Conservation (phyloP, 2,329 filamentous ascomycete species). For the Trichophyton equinum region DNA sequence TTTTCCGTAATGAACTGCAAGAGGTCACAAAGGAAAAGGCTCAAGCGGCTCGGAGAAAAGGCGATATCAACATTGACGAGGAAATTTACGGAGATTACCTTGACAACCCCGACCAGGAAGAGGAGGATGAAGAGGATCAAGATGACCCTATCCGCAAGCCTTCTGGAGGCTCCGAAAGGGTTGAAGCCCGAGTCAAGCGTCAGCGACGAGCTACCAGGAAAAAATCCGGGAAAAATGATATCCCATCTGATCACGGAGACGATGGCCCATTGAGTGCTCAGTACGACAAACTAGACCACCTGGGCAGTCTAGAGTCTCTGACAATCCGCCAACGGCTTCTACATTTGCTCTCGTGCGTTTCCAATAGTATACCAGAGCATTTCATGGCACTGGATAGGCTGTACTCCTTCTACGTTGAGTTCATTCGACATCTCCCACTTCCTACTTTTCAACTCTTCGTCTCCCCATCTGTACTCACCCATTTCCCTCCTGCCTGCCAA, state of each 20-base stretch:
- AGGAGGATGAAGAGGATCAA: slow-evolving; percentile 15
- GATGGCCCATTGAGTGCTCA: slow-evolving; percentile 4
- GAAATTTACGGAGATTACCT: slow-evolving; percentile 37
- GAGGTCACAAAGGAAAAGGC: slow-evolving; percentile 18
- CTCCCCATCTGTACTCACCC: slow-evolving; percentile 32
- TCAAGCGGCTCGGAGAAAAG: slow-evolving; percentile 24
- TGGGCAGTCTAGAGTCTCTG: slow-evolving; percentile 31
- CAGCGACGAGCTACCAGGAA: slow-evolving; percentile 15
- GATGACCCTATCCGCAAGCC: slow-evolving; percentile 4
- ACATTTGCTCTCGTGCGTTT: slow-evolving; percentile 30
- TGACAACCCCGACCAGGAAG: slow-evolving; percentile 26
- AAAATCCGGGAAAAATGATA: slow-evolving; percentile 11
- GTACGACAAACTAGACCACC: slow-evolving; percentile 16
- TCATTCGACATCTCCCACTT: slow-evolving; percentile 35
- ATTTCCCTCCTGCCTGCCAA: slow-evolving; percentile 29
- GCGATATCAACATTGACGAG: slow-evolving; percentile 34
- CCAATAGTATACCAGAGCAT: slow-evolving; percentile 22
- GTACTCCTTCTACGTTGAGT: slow-evolving; percentile 34
- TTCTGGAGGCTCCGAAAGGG: slow-evolving; percentile 6
- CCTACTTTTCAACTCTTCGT: slow-evolving; percentile 36
- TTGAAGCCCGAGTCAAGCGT: slow-evolving; percentile 21
- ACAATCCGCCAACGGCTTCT: slow-evolving; percentile 35
- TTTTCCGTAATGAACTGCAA: slow-evolving; percentile 36
- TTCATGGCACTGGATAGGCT: slow-evolving; percentile 30
- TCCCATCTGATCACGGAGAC: slow-evolving; percentile 3